Percentiles rank a stretch among this genome's conserved stretches.
Evolutionary conservation across 345 rosid genomes (phyloP).

Genomic region (Orychophragmus violaceus): DNA sequence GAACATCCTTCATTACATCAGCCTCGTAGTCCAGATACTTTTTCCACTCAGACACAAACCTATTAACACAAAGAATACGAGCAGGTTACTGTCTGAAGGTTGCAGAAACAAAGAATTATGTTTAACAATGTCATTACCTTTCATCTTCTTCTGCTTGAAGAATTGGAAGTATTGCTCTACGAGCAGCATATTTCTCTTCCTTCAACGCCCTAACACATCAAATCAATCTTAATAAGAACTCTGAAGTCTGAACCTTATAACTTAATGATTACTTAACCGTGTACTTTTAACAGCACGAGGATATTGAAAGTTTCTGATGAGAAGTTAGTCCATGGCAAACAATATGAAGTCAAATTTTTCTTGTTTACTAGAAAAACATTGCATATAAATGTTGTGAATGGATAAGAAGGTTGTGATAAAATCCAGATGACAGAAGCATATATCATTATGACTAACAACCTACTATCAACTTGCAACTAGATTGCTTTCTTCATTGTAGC

Average conservation of each 20-base stretch:
- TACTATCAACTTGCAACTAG: neutral
- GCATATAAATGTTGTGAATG: neutral
- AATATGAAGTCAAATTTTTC: neutral
- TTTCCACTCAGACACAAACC: slow-evolving; percentile 97
- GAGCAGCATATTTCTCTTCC: slow-evolving; percentile 93
- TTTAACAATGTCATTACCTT: slow-evolving; percentile 40
- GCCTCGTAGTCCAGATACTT: slow-evolving; percentile 94
- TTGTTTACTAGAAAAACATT: neutral
- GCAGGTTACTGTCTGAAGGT: neutral
- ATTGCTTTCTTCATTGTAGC: neutral
- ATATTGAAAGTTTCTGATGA: neutral
- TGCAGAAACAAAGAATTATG: neutral
- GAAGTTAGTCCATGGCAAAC: neutral
- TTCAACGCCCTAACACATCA: slow-evolving; percentile 69
- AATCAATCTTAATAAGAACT: neutral
- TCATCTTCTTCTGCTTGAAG: slow-evolving; percentile 99
- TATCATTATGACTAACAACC: slow-evolving; percentile 1
- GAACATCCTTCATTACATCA: slow-evolving; percentile 98
- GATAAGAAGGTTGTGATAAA: neutral
- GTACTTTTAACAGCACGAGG: neutral
- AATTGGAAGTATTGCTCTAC: slow-evolving; percentile 74
- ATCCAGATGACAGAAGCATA: neutral
- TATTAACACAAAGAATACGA: slow-evolving; percentile 8
- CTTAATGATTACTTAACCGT: neutral
- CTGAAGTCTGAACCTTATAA: neutral